phyloP scores from a whole-genome alignment of 192 early-diverging fungal species.

The Globomyces pollinis-pini region DNA sequence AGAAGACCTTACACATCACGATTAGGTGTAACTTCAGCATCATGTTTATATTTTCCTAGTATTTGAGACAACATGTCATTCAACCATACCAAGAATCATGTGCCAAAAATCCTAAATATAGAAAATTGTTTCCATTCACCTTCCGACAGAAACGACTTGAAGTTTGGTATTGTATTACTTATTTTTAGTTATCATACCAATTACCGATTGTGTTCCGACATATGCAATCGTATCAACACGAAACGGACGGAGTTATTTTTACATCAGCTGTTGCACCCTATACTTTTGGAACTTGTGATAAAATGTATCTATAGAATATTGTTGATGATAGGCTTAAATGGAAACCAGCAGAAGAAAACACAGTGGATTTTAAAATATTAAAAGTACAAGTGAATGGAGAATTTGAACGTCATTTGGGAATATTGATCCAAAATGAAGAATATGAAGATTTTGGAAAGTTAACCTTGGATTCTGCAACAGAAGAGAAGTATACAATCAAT shows the following conservation, averaged over 20 bases:
- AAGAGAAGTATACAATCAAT: constrained; percentile 22
- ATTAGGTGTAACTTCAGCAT: constrained; percentile 71
- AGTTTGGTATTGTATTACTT: no score
- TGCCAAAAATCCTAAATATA: constrained; percentile 24
- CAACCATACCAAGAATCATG: constrained; percentile 52
- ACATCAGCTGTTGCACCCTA: constrained; percentile 48
- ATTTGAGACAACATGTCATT: constrained; percentile 56
- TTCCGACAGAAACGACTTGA: constrained; percentile 42
- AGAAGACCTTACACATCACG: constrained; percentile 51
- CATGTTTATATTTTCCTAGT: constrained; percentile 31
- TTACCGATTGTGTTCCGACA: constrained; percentile 47
- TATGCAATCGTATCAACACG: constrained; percentile 57
- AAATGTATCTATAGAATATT: constrained; percentile 40
- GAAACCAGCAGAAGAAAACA: constrained; percentile 54
- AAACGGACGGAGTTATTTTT: constrained; percentile 66
- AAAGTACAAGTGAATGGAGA: constrained; percentile 20
- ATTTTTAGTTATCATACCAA: constrained; percentile 40
- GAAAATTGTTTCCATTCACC: constrained; percentile 44
- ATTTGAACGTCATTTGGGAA: constrained; percentile 21
- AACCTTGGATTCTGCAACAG: constrained; percentile 20
- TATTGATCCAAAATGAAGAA: constrained; percentile 17
- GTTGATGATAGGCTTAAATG: constrained; percentile 42
- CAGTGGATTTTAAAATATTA: constrained; percentile 44
- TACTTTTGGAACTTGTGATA: constrained; percentile 40
- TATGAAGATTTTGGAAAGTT: constrained; percentile 33